Percentiles rank a stretch among this genome's conserved stretches.
phyloP scores from a whole-genome alignment of 73 alveolate species.

The Halteria grandinella region DNA sequence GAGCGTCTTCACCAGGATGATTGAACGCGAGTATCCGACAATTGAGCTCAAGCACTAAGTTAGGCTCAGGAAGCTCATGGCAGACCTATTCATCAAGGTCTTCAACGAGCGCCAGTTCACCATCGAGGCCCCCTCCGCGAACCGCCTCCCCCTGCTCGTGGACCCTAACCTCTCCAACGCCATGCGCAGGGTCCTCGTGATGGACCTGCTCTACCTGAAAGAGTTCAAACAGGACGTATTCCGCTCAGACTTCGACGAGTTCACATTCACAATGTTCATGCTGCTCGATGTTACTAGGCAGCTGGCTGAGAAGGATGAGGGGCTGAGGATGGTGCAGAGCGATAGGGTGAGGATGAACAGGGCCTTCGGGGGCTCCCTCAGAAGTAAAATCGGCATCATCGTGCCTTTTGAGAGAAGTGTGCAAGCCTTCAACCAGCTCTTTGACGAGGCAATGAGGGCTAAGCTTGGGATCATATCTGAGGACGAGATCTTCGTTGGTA shows the following conservation, averaged over 20 bases:
- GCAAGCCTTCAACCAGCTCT: not conserved
- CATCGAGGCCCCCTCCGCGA: not conserved
- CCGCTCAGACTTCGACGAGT: slow-evolving; percentile 31
- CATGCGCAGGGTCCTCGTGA: slow-evolving; percentile 25
- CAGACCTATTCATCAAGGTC: not conserved
- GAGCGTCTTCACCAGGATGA: slow-evolving; percentile 16
- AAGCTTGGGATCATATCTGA: not conserved
- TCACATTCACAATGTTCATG: not conserved
- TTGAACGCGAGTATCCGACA: slow-evolving; percentile 9
- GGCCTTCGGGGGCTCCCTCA: slow-evolving; percentile 10
- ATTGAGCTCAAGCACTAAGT: slow-evolving; percentile 6
- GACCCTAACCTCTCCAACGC: not conserved
- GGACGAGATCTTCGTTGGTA: slow-evolving; percentile 33
- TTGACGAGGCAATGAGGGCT: not conserved
- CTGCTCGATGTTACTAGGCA: slow-evolving; percentile 26
- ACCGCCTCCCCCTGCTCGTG: not conserved
- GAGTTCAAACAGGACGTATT: slow-evolving; percentile 27
- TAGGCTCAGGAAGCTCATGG: not conserved
- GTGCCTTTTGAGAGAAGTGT: slow-evolving; percentile 27
- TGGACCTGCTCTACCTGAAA: slow-evolving; percentile 4
- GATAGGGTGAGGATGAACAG: slow-evolving; percentile 22
- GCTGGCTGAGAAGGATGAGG: slow-evolving; percentile 35
- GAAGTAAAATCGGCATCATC: slow-evolving; percentile 11
- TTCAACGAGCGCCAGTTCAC: slow-evolving; percentile 11
- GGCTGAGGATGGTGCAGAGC: not conserved